Evolutionary conservation across 2,329 filamentous ascomycete genomes (phyloP), one percentile per base, ranked within the genome.

Genomic region (Trichoderma breve): DNA sequence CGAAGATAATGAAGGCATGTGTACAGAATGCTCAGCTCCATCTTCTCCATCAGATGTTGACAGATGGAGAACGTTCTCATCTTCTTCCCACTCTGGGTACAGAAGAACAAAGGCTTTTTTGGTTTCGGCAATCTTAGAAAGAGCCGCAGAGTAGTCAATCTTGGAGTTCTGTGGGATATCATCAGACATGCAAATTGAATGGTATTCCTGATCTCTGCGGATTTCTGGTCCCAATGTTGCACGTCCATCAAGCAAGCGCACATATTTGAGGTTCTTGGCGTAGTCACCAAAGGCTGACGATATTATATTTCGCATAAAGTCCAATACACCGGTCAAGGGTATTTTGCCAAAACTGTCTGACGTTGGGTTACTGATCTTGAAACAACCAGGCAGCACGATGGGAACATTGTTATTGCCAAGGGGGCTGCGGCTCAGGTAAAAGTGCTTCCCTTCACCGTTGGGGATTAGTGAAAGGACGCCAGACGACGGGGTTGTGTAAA

Each of bases 381-480:
- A 63, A 66, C 65, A 71, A 2, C 73, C 60, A 11, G 73, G 72
- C 28, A 74, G 30, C 6, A 72, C 21, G 51, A 74, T 55, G 11
- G 21, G 14, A 14, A 68, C 26, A 1, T 73, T 57, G n/a, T 63
- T 51, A 14, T 18, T 30, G 7, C 6, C 9, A 26, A 69, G 66
- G 15, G 18, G 6, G 18, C 14, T 53, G 30, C 66, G 43, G 21
- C 28, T 61, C 39, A 69, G 8, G 11, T 8, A 12, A 12, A 30
- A n/a, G 24, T 24, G 12, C 8, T 51, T 47, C 3, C 30, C 30
- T 2, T n/a, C n/a, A 12, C 57, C 51, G 36, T 4, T 28, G n/a
- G 64, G 36, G 3, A 66, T 34, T 4, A 74, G 18, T 6, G 43
- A 34, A 21, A 63, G 26, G 0, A 74, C 2, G 14, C 61, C 55